Conservation (phyloP, 768 basidiomycete species). For the Xerocomellus intermedius region DNA sequence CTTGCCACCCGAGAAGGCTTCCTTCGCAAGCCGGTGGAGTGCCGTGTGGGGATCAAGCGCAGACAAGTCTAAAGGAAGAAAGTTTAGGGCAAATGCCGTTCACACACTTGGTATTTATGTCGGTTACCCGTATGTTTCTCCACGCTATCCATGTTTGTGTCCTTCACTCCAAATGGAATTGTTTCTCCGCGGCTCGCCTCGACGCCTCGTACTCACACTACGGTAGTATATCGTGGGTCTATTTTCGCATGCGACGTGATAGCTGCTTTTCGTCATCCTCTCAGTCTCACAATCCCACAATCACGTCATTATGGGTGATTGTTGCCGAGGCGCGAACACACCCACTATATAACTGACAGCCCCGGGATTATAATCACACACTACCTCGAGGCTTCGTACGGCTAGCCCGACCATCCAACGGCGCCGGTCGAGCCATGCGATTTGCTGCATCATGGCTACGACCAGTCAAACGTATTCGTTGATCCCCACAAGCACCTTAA, state of each 20-base stretch:
- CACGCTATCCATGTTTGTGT: constrained; percentile 1
- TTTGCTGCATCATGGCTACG: constrained; percentile 16
- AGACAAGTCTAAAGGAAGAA: constrained; percentile 39
- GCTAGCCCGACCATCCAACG: background rate
- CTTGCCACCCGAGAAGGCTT: constrained; percentile 82
- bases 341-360: constrained; percentile 13
- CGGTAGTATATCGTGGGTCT: constrained; percentile 4
- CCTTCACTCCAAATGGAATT: background rate
- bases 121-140: background rate
- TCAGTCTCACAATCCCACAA: constrained; percentile 14
- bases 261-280: background rate
- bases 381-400: constrained; percentile 7
- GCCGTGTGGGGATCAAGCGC: constrained; percentile 69
- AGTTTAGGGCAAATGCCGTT: background rate
- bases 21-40: constrained; percentile 76
- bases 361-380: background rate
- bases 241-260: constrained; percentile 16
- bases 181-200: background rate
- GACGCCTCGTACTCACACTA: background rate
- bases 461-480: constrained; percentile 4
- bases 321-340: background rate
- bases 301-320: constrained; percentile 1
- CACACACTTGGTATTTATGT: background rate
- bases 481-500: constrained; percentile 5
- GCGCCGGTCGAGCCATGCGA: constrained; percentile 11